These are phyloP conservation scores for Prunus campanulata DNA, from an alignment of 306 rosid species.

Conservation along the genomic window DNA sequence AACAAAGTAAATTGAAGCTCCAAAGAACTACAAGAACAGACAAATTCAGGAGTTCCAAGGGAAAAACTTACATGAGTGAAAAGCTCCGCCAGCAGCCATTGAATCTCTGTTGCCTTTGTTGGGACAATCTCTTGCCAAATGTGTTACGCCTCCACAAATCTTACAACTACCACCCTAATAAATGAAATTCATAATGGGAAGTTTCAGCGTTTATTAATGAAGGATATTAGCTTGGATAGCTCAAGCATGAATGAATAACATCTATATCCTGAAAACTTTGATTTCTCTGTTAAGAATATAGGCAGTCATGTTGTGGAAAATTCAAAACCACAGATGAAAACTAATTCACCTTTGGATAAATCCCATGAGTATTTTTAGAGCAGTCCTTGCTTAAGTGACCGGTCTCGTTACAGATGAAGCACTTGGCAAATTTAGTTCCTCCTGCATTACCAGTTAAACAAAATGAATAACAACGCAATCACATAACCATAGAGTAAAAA, in stretches of 20 bases:
- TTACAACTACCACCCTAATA: constrained; percentile 91
- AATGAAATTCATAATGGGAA: constrained; percentile 6
- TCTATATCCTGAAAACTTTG: not conserved
- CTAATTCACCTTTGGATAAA: constrained; percentile 79
- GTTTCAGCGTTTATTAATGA: constrained; percentile 15
- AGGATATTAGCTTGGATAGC: not conserved
- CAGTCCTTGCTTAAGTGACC: constrained; percentile 95
- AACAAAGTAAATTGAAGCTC: not conserved
- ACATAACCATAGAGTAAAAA: constrained; percentile 1
- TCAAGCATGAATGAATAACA: constrained; percentile 9
- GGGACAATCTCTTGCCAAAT: constrained; percentile 92
- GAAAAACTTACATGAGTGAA: constrained; percentile 38
- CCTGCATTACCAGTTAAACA: constrained; percentile 49
- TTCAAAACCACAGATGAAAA: not conserved
- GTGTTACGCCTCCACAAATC: constrained; percentile 89
- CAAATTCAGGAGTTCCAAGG: not conserved
- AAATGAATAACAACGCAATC: constrained; percentile 7
- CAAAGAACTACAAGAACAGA: not conserved
- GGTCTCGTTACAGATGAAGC: constrained; percentile 76
- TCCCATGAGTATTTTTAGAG: constrained; percentile 82
- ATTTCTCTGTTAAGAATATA: not conserved
- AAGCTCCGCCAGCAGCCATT: constrained; percentile 21
- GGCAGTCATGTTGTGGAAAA: not conserved
- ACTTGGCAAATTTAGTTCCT: constrained; percentile 82
- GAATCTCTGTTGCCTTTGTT: constrained; percentile 47